These are phyloP conservation scores for Rosa lucieae DNA, from an alignment of 306 rosid genomes.

Conservation along the genomic window DNA sequence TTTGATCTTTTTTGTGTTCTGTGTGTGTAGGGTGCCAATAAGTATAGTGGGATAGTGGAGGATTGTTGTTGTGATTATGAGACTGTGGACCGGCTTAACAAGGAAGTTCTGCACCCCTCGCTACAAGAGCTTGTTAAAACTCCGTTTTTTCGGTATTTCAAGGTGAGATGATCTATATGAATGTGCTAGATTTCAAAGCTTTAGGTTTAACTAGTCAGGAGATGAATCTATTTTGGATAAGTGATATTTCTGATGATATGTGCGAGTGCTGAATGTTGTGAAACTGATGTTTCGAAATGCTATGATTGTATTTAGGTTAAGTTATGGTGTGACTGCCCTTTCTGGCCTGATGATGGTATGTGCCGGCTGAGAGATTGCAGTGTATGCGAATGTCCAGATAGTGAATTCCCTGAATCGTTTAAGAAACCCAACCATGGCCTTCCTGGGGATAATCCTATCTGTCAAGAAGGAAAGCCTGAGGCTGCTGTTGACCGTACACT, in stretches of 20 bases:
- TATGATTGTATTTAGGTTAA: slow-evolving; percentile 50
- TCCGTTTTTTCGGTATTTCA: slow-evolving; percentile 54
- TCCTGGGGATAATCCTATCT: slow-evolving; percentile 62
- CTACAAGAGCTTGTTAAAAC: slow-evolving; percentile 54
- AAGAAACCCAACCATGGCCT: slow-evolving; percentile 62
- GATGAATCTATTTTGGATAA: neutral
- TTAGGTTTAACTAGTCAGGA: neutral
- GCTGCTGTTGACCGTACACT: slow-evolving; percentile 95
- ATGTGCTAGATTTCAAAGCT: neutral
- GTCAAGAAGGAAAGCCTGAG: slow-evolving; percentile 97
- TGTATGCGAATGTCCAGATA: slow-evolving; percentile 96
- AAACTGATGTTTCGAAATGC: slow-evolving; percentile 5
- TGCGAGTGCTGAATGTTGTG: neutral
- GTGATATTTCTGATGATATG: neutral
- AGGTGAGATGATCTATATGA: slow-evolving; percentile 31
- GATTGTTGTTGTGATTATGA: slow-evolving; percentile 60
- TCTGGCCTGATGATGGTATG: slow-evolving; percentile 99
- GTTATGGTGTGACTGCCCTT: slow-evolving; percentile 97
- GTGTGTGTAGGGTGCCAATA: slow-evolving; percentile 27
- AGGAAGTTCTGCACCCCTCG: slow-evolving; percentile 43
- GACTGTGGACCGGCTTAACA: slow-evolving; percentile 47
- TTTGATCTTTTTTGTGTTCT: neutral
- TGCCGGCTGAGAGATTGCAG: slow-evolving; percentile 94
- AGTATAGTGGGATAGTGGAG: slow-evolving; percentile 50
- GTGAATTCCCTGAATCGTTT: slow-evolving; percentile 80